Evolutionary conservation across 2,329 filamentous ascomycete species (phyloP).

Genomic region (Fusarium setosum): DNA sequence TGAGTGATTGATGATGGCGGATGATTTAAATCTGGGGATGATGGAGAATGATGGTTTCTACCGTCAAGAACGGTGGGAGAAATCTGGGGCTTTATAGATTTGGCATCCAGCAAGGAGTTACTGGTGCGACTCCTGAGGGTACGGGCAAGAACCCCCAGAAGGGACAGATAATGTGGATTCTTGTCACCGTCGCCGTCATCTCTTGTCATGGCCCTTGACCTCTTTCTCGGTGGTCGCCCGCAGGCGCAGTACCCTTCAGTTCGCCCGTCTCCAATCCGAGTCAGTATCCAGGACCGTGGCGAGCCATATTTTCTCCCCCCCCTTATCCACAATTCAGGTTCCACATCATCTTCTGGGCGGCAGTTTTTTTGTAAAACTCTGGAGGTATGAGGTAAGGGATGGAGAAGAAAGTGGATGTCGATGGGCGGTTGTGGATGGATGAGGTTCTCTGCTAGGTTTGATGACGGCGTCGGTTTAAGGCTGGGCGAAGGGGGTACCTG

Average conservation of each 20-base stretch:
- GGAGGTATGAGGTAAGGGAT: slow-evolving; percentile 39
- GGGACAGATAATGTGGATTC: slow-evolving; percentile 15
- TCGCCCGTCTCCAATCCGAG: slow-evolving; percentile 39
- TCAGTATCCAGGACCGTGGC: slow-evolving; percentile 38
- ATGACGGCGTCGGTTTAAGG: slow-evolving; percentile 32
- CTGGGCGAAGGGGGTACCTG: slow-evolving; percentile 32
- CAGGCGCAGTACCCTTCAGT: no score
- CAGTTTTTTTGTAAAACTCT: slow-evolving; percentile 30
- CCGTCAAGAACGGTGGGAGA: slow-evolving; percentile 56
- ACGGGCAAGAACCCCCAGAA: slow-evolving; percentile 3
- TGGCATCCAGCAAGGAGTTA: slow-evolving; percentile 16
- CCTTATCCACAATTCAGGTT: slow-evolving; percentile 42
- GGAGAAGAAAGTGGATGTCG: not conserved
- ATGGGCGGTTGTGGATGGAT: slow-evolving; percentile 4
- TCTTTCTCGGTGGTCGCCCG: slow-evolving; percentile 29
- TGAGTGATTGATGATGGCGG: slow-evolving; percentile 26
- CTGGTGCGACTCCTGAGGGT: slow-evolving; percentile 30
- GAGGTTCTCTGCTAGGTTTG: slow-evolving; percentile 2
- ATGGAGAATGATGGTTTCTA: slow-evolving; percentile 42
- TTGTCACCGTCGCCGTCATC: slow-evolving; percentile 21
- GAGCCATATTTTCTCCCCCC: slow-evolving; percentile 26
- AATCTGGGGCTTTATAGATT: slow-evolving; percentile 48
- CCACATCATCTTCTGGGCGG: slow-evolving; percentile 30
- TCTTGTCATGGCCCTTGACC: slow-evolving; percentile 23
- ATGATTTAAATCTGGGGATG: slow-evolving; percentile 32